Evolutionary conservation across 2,329 filamentous ascomycete genomes (phyloP).

Genomic region (Cordyceps sp.): DNA sequence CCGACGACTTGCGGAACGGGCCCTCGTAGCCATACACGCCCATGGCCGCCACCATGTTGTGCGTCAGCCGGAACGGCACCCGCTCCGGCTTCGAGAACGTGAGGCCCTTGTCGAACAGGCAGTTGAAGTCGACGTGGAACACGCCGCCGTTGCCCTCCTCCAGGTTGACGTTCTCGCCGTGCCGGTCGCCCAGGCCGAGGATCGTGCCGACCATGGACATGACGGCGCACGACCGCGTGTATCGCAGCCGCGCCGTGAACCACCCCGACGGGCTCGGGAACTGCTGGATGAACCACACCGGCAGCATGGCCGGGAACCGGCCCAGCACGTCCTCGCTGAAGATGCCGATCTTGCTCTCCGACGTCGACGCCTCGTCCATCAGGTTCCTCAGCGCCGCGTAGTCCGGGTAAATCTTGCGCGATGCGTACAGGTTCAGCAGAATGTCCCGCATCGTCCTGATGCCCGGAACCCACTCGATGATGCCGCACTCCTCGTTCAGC

Average conservation of each 20-base stretch:
- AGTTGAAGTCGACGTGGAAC: constrained; percentile 98
- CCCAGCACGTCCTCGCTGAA: constrained; percentile 51
- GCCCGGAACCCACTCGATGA: constrained; percentile 97
- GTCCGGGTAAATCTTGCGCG: constrained; percentile 53
- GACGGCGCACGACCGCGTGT: constrained; percentile 86
- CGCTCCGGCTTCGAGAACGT: constrained; percentile 90
- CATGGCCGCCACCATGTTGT: constrained; percentile 98
- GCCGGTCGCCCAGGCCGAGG: constrained; percentile 80
- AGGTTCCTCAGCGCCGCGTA: constrained; percentile 48
- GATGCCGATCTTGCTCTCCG: constrained; percentile 43
- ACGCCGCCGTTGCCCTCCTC: constrained; percentile 88
- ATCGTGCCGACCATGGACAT: constrained; percentile 99
- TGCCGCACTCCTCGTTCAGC: constrained; percentile 90
- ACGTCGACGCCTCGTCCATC: constrained; percentile 45
- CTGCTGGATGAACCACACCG: constrained; percentile 89
- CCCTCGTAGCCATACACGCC: constrained; percentile 88
- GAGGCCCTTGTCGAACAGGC: constrained; percentile 92
- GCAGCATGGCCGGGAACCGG: constrained; percentile 67
- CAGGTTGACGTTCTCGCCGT: constrained; percentile 92
- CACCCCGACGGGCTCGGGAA: constrained; percentile 87
- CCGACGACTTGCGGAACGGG: constrained; percentile 78
- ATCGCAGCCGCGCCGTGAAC: constrained; percentile 77
- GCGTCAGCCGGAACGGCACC: constrained; percentile 90
- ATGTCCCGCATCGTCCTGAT: constrained; percentile 90
- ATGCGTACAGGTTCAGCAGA: constrained; percentile 59